Evolutionary conservation across 495 filamentous ascomycete genomes (phyloP), one percentile per base, ranked within the genome.

Genomic region (Elasticomyces elasticus): DNA sequence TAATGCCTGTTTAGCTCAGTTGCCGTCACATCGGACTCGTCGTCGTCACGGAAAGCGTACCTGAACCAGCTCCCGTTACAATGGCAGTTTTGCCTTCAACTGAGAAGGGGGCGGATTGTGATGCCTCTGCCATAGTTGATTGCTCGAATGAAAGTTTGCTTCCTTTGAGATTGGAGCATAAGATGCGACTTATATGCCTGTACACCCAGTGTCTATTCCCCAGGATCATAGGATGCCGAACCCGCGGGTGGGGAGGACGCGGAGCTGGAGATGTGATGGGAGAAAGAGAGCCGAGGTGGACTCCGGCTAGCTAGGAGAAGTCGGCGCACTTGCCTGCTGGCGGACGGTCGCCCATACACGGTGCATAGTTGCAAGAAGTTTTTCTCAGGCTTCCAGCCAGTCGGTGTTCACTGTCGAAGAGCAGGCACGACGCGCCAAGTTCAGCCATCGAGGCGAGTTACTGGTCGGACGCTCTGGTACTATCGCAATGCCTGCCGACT

Each of bases 51-150:
- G 27, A 11, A 6, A 19, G 31, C 45, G 2, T 70, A 82, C 83
- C 83, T 49, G 82, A 86, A 51, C 83, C 83, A 37, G 80, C 82
- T 6, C 83, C 83, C 25, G 83, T 87, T 20, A 86, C 69, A 51
- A 87, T 80, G n/a, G 83, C 83, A 35, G 74, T 74, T 68, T 79
- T 81, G 43, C 80, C 81, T 48, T 73, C 52, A 11, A 85, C 75
- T 12, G 74, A 72, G 51, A 77, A 63, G 15, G 56, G 35, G 13
- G 51, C 24, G 20, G 60, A 31, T 13, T 54, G 48, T 1, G 59
- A 38, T 10, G 54, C 20, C 10, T 54, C 52, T 19, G 60, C 60
- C 62, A 62, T 62, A 9, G 25, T 30, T 10, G 5, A 5, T 17
- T 23, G 4, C 5, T 23, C 2, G 42, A 45, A 45, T 4, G 5